A percentile compares a stretch with the other conserved stretches of the same genome.
Conservation (phyloP, 306 rosid genomes). For the Pachyrhizus erosus region DNA sequence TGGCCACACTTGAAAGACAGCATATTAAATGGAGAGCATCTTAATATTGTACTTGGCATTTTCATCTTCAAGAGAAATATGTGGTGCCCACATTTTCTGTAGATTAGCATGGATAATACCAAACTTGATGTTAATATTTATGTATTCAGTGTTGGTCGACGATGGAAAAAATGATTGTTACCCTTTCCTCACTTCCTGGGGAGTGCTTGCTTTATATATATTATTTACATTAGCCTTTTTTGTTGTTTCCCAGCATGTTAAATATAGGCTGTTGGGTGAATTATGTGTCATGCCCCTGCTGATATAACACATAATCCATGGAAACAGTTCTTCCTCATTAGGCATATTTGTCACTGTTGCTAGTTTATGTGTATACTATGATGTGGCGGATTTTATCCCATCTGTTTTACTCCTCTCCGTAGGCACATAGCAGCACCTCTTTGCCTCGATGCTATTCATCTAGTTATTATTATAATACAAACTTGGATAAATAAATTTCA, state of each 20-base stretch:
- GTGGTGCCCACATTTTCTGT: slow-evolving; percentile 36
- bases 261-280: slow-evolving; percentile 40
- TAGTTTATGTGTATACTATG: background rate
- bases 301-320: slow-evolving; percentile 4
- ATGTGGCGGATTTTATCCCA: too few relatives aligned
- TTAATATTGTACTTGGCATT: slow-evolving; percentile 23
- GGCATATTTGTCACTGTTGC: background rate
- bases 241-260: slow-evolving; percentile 18
- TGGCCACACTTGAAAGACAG: slow-evolving; percentile 11
- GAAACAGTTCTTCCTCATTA: slow-evolving; percentile 22
- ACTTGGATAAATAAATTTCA: too few relatives aligned
- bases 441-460: too few relatives aligned
- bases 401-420: too few relatives aligned
- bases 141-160: slow-evolving; percentile 38
- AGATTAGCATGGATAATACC: slow-evolving; percentile 47
- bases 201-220: slow-evolving; percentile 39
- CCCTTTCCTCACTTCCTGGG: slow-evolving; percentile 35
- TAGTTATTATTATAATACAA: too few relatives aligned
- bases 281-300: slow-evolving; percentile 36
- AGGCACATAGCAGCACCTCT: too few relatives aligned
- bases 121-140: slow-evolving; percentile 36
- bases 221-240: slow-evolving; percentile 31
- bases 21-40: slow-evolving; percentile 22
- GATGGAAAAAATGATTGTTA: slow-evolving; percentile 26
- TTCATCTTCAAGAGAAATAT: slow-evolving; percentile 12